Evolutionary conservation across 768 basidiomycete genomes (phyloP).

Genomic region (Gloeophyllum trabeum): DNA sequence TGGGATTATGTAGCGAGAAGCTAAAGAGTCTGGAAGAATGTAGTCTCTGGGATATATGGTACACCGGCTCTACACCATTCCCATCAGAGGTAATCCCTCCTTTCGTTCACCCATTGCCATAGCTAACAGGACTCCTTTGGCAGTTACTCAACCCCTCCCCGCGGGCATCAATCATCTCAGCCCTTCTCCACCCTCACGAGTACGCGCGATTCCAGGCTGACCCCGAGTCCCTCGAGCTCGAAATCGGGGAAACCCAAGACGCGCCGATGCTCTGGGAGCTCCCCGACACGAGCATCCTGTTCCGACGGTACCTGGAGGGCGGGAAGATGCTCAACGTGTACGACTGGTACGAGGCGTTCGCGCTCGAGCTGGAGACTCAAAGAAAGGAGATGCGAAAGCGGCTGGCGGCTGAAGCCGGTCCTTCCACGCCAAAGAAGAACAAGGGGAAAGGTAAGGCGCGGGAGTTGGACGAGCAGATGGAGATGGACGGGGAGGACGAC

Average conservation of each 20-base stretch:
- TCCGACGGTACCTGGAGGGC: conserved; percentile 66
- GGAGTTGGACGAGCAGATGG: conserved; percentile 12
- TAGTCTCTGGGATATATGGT: conserved; percentile 64
- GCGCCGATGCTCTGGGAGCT: conserved; percentile 31
- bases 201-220: conserved; percentile 23
- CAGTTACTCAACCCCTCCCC: conserved; percentile 65
- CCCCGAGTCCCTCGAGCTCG: neutral
- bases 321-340: conserved; percentile 79
- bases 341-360: conserved; percentile 82
- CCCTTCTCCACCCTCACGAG: conserved; percentile 47
- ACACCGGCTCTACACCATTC: conserved; percentile 51
- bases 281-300: conserved; percentile 69
- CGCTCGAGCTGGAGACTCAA: conserved; percentile 53
- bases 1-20: conserved; percentile 21
- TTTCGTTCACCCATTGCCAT: neutral
- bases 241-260: neutral
- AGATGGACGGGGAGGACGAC: conserved; percentile 12
- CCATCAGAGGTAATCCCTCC: conserved; percentile 45
- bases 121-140: neutral
- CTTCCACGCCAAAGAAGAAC: neutral
- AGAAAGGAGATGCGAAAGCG: conserved; percentile 11
- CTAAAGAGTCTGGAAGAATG: conserved; percentile 36
- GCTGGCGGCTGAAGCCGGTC: neutral
- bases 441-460: conserved; percentile 11
- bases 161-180: conserved; percentile 48